A percentile compares a stretch with the other conserved stretches of the same genome.
Conservation (phyloP, 1,284 basidiomycete species). For the Ustilago cynodontis region DNA sequence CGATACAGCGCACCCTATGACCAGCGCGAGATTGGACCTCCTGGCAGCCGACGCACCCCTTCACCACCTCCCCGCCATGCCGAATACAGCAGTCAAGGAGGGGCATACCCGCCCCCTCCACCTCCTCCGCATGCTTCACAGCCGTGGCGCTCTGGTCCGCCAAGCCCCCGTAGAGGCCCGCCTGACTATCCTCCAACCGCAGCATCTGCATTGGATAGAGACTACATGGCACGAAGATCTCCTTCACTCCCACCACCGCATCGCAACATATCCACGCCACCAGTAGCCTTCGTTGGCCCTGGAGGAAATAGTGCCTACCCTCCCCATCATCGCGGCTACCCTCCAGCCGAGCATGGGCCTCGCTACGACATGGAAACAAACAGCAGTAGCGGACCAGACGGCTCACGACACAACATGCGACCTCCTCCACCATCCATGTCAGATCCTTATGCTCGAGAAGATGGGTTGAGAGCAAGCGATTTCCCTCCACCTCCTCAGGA, state of each 20-base stretch:
- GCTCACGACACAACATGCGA: slow-evolving; percentile 2
- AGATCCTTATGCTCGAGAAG: slow-evolving; percentile 8
- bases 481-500: not conserved
- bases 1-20: slow-evolving; percentile 25
- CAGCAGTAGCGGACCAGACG: not conserved
- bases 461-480: slow-evolving; percentile 10
- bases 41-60: not conserved
- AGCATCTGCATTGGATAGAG: slow-evolving; percentile 9
- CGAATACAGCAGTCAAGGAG: slow-evolving; percentile 8
- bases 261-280: slow-evolving; percentile 17
- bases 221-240: not conserved
- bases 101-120: slow-evolving; percentile 4
- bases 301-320: slow-evolving; percentile 4
- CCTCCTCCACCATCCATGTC: not conserved
- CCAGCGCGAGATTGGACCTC: slow-evolving; percentile 7
- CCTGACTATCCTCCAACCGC: slow-evolving; percentile 4
- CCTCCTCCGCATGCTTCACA: not conserved
- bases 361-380: slow-evolving; percentile 14
- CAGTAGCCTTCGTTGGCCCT: slow-evolving; percentile 12
- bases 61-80: slow-evolving; percentile 13
- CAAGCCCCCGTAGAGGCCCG: slow-evolving; percentile 18
- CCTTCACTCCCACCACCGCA: slow-evolving; percentile 6
- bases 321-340: slow-evolving; percentile 11
- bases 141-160: slow-evolving; percentile 24
- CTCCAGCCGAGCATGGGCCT: not conserved